These are phyloP conservation scores for Pezicula neosporulosa DNA, from an alignment of 2,329 filamentous ascomycete species.

Conservation along the genomic window DNA sequence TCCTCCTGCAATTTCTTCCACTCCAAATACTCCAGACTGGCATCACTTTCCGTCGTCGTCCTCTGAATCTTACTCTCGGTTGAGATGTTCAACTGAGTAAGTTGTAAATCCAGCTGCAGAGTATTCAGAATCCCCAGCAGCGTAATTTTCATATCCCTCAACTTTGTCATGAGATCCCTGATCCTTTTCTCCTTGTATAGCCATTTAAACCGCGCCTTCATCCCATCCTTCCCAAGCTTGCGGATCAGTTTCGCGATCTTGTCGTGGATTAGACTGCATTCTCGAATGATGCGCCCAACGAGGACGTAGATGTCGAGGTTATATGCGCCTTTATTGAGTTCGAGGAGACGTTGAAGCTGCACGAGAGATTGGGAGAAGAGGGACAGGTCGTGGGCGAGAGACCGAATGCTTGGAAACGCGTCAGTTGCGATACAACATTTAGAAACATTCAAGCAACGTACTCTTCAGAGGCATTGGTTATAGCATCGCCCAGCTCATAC, in stretches of 20 bases:
- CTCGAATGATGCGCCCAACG: conserved; percentile 18
- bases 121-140: conserved; percentile 6
- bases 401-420: conserved; percentile 2
- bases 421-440: too few species aligned
- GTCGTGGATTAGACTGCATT: conserved; percentile 15
- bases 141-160: conserved; percentile 16
- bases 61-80: background rate
- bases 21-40: background rate
- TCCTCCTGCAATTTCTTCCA: background rate
- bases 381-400: conserved; percentile 15
- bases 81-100: background rate
- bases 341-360: conserved; percentile 11
- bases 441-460: too few species aligned
- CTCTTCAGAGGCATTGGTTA: conserved; percentile 15
- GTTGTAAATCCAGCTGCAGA: background rate
- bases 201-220: conserved; percentile 14
- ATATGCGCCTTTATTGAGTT: conserved; percentile 12
- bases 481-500: conserved; percentile 13
- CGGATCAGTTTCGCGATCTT: conserved; percentile 17
- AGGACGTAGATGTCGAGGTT: conserved; percentile 12
- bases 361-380: conserved; percentile 15
- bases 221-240: conserved; percentile 8
- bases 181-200: conserved; percentile 19
- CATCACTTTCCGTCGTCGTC: background rate
- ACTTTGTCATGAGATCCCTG: conserved; percentile 11